Conservation (phyloP, 352 stramenopile species). For the Pythium aquatile region DNA sequence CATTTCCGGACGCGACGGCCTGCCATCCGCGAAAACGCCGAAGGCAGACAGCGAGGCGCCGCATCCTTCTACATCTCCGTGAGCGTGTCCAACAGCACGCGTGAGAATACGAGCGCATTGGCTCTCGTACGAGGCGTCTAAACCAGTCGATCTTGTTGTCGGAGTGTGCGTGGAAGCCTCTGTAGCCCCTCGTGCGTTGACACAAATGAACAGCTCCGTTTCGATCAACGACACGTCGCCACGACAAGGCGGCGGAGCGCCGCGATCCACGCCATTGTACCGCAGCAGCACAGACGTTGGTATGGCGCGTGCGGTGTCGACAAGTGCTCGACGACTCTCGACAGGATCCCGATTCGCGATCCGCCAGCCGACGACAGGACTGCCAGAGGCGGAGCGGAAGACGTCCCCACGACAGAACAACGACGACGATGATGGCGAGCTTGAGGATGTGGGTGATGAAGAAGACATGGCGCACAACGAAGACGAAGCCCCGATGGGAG, state of each 20-base stretch:
- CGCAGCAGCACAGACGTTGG: background rate
- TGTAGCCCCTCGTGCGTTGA: background rate
- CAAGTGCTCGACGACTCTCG: background rate
- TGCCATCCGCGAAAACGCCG: background rate
- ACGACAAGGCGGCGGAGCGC: background rate
- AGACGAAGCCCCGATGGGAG: background rate
- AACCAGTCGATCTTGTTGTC: background rate
- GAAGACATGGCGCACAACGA: background rate
- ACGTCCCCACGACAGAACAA: conserved; percentile 18
- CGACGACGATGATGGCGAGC: background rate
- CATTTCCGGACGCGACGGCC: conserved; percentile 4
- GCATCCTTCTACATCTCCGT: background rate
- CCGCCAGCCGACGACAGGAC: background rate
- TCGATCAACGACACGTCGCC: background rate
- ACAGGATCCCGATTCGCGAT: conserved; percentile 1
- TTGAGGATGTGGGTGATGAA: background rate
- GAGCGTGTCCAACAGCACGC: background rate
- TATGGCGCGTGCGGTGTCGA: background rate
- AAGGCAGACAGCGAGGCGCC: background rate
- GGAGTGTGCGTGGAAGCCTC: background rate
- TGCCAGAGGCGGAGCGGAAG: conserved; percentile 10
- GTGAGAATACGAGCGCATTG: background rate
- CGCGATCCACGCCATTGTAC: background rate
- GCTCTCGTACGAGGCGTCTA: background rate
- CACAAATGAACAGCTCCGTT: background rate